Evolutionary conservation across 768 basidiomycete species (phyloP), one percentile per base, ranked within the genome.

Genomic region (Lactarius vividus): DNA sequence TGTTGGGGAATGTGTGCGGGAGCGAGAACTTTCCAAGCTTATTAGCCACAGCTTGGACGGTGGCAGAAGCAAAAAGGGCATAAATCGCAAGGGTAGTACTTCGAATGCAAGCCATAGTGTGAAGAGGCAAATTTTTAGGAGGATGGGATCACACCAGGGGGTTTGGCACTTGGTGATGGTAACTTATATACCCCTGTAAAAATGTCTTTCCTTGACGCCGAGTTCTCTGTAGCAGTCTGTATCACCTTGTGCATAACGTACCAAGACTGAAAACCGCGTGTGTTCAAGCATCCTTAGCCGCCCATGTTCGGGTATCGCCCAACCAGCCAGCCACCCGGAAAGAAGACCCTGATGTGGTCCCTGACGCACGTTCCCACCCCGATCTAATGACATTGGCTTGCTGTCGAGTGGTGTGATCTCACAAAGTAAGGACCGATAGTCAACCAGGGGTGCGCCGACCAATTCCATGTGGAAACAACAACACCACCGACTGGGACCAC

Each of bases 1-100:
- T 73, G 64, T 79, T 78, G 3, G 85, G 84, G 68, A 73, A 74
- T n/a, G 73, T 74, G 62, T 73, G 68, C 6, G 73, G 73, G 6
- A 58, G 20, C 10, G 67, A 63, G 40, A 71, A 59, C 39, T 70
- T 52, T 31, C 63, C 55, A 23, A 42, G 55, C 16, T 53, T 57
- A 59, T 62, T 35, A 31, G 62, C 65, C 57, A 53, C 57, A 28
- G 69, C 71, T 35, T 70, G 64, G 37, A 49, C 65, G 40, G 52
- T 57, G 18, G 70, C 62, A 33, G 55, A 52, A 29, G 66, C 61
- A 9, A 69, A 71, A 42, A 75, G 59, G 13, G 69, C 65, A 59
- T 62, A 69, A 58, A 71, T 23, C 39, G 68, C 64, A 40, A 57
- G 59, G 62, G 71, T 9, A 49, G 64, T 65, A 49, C 49, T 63